phyloP scores from a whole-genome alignment of 1,284 basidiomycete genomes.

The Rhodofomes roseus region DNA sequence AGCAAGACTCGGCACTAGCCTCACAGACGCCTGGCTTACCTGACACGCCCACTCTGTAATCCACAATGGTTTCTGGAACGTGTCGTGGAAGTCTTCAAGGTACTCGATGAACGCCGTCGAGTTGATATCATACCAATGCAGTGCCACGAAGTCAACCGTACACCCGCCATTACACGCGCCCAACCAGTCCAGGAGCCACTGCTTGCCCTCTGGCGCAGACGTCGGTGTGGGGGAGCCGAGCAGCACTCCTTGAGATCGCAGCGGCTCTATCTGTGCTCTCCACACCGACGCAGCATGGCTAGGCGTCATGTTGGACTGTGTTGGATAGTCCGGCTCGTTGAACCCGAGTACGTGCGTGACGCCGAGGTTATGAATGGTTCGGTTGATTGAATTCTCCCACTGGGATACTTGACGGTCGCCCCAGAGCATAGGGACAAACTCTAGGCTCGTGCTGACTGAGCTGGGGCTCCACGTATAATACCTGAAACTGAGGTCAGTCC shows the following conservation, averaged over 20 bases:
- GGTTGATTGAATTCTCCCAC: slow-evolving; percentile 28
- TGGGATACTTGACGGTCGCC: slow-evolving; percentile 25
- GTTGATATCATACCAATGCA: slow-evolving; percentile 41
- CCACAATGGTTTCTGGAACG: slow-evolving; percentile 40
- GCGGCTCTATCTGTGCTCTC: slow-evolving; percentile 32
- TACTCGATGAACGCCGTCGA: slow-evolving; percentile 35
- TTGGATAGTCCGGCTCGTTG: slow-evolving; percentile 33
- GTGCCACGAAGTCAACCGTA: slow-evolving; percentile 39
- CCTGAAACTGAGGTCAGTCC: slow-evolving; percentile 16
- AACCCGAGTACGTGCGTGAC: slow-evolving; percentile 30
- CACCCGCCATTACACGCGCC: slow-evolving; percentile 36
- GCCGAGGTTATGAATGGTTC: slow-evolving; percentile 22
- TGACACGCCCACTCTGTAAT: slow-evolving; percentile 41
- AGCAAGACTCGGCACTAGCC: not conserved
- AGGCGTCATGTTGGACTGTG: slow-evolving; percentile 32
- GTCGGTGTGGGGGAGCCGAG: slow-evolving; percentile 42
- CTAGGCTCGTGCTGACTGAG: slow-evolving; percentile 22
- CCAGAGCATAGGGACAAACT: slow-evolving; percentile 39
- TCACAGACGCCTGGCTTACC: slow-evolving; percentile 13
- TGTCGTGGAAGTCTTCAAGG: slow-evolving; percentile 36
- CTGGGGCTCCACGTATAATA: slow-evolving; percentile 31
- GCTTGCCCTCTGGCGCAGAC: slow-evolving; percentile 34
- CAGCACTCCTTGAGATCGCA: slow-evolving; percentile 30
- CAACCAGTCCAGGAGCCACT: slow-evolving; percentile 39
- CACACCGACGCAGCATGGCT: slow-evolving; percentile 30